Base-by-base conservation (phyloP, 371 early-diverging fungal genomes). In the Mucor piriformis region DNA sequence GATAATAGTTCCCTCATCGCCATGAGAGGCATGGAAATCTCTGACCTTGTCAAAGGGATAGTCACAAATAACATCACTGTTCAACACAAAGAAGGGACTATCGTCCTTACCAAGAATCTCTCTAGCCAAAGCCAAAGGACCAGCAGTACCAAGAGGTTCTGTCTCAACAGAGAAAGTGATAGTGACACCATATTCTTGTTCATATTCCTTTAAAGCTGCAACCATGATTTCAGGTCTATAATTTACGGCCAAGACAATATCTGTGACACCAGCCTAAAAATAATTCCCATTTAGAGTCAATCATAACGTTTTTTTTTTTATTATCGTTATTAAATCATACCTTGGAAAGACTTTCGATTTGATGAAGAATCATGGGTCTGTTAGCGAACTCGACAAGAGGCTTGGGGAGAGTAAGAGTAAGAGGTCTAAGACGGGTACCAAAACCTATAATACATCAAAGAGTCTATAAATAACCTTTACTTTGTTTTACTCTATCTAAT, bases 331-430 rank as follows among this genome's bases (percentile, higher is more conserved):
- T 5, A 5, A 29, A 5, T 42, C 70, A 55, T 84, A 95, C 97
- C 90, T 95, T 88, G 56, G 91, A 95, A n/a, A 99, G 83, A 15
- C 92, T 93, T 77, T 97, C 96, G 68, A 99, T 99, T 77, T 99
- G 99, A 80, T 99, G 99, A 55, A 96, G 85, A 72, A 99, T 95
- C 93, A 99, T 99, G 48, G 99, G 99, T 77, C 90, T 94, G 86
- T 99, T 99, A 47, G 93, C 95, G 80, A 99, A 99, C 72, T 97
- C 96, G 23, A 99, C 97, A 58, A 99, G 84, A 37, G 99, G 99
- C 83, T 99, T 99, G 58, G 99, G 99, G 54, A 93, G 77, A 46
- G 99, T 95, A 54, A 99, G 85, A 23, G 99, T 99, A 48, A 99
- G 88, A 51, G 99, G 99, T 52, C 99, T 87, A 59, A 99, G 91